phyloP scores from a whole-genome alignment of 805 yeast genomes.

The Metschnikowia hibisci region DNA sequence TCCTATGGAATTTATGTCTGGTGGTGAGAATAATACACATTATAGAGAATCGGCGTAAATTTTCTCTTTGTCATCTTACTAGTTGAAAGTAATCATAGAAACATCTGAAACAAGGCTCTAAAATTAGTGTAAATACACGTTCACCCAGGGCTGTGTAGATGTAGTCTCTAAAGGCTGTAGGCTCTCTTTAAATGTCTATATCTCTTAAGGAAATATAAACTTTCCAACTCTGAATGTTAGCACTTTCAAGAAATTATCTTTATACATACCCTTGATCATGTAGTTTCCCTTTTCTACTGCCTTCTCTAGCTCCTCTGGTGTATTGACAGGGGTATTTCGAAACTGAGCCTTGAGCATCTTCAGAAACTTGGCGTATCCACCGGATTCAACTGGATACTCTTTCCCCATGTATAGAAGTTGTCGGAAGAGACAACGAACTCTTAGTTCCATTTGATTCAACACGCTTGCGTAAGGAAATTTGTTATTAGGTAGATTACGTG shows the following conservation, averaged over 20 bases:
- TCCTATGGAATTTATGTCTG: too few relatives aligned
- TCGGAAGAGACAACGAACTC: constrained; percentile 19
- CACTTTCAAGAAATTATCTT: neutral
- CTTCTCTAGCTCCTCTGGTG: constrained; percentile 18
- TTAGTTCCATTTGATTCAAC: constrained; percentile 11
- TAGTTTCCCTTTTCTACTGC: constrained; percentile 30
- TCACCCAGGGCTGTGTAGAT: neutral
- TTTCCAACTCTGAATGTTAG: constrained; percentile 28
- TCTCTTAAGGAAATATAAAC: constrained; percentile 28
- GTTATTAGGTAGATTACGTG: too few relatives aligned
- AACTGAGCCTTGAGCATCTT: constrained; percentile 21
- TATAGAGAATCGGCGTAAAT: too few relatives aligned
- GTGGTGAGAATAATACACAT: too few relatives aligned
- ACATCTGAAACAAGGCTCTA: too few relatives aligned
- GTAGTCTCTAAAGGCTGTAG: constrained; percentile 22
- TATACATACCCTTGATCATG: constrained; percentile 23
- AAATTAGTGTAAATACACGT: too few relatives aligned
- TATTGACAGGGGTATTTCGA: constrained; percentile 13
- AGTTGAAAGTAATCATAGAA: too few relatives aligned
- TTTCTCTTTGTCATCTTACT: too few relatives aligned
- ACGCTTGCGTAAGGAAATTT: neutral
- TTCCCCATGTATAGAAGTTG: constrained; percentile 31
- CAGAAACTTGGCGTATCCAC: constrained; percentile 26
- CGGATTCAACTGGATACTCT: constrained; percentile 31
- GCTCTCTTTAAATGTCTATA: constrained; percentile 33